These are phyloP conservation scores for Cucumis sativus DNA, from an alignment of 306 rosid genomes.

Conservation along the genomic window Cucumber_9930_V3 NC_026655.2:1520501-1521000, in stretches of 20 bases:
- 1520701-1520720: not conserved
- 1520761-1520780: not conserved
- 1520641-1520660: slow-evolving; percentile 3
- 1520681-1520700: not conserved
- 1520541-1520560: slow-evolving; percentile 10
- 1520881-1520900: not conserved
- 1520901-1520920: not conserved
- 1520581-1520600: slow-evolving; percentile 10
- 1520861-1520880: not conserved
- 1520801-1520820: not conserved
- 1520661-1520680: not conserved
- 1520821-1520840: not conserved
- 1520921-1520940: not conserved
- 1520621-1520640: not conserved
- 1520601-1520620: not conserved
- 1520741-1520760: not conserved
- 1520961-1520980: slow-evolving; percentile 4
- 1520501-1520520: not conserved
- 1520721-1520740: not conserved
- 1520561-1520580: slow-evolving; percentile 7
- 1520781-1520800: not conserved
- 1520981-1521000: slow-evolving; percentile 80
- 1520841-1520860: not conserved
- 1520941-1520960: not conserved
- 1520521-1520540: slow-evolving; percentile 6